Conservation (phyloP, 1,139 yeast species). For the Geotrichum australiense region DNA sequence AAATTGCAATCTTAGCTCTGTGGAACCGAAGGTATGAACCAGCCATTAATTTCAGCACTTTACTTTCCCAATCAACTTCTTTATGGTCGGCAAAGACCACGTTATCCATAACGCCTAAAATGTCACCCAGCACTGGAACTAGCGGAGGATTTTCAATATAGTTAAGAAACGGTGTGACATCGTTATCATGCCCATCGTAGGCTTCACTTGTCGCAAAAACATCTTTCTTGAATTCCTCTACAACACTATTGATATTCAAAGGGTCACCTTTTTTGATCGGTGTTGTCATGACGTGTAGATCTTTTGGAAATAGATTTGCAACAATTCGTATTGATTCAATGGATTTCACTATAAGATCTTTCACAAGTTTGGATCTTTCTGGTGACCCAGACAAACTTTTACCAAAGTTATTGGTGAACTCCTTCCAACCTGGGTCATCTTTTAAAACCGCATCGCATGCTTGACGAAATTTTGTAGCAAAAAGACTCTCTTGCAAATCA, state of each 20-base stretch:
- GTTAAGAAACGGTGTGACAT: slow-evolving; percentile 4
- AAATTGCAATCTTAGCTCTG: slow-evolving; percentile 12
- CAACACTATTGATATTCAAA: slow-evolving; percentile 3
- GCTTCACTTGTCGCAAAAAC: slow-evolving; percentile 5
- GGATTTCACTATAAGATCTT: neutral
- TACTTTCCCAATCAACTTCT: neutral
- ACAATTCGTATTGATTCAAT: slow-evolving; percentile 6
- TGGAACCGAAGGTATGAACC: slow-evolving; percentile 15
- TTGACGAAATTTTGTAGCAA: slow-evolving; percentile 5
- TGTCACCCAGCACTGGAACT: slow-evolving; percentile 15
- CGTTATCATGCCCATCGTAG: slow-evolving; percentile 16
- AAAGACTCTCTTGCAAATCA: slow-evolving; percentile 9
- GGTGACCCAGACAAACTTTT: slow-evolving; percentile 4
- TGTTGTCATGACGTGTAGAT: slow-evolving; percentile 4
- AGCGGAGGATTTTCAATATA: slow-evolving; percentile 18
- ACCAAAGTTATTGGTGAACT: neutral
- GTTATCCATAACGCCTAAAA: slow-evolving; percentile 15
- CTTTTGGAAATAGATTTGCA: slow-evolving; percentile 1
- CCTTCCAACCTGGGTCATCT: neutral
- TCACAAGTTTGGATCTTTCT: slow-evolving; percentile 3
- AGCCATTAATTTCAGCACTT: slow-evolving; percentile 4
- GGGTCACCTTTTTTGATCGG: neutral
- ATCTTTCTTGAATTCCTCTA: slow-evolving; percentile 11
- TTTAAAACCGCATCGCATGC: slow-evolving; percentile 5
- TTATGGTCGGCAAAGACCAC: slow-evolving; percentile 5